These are phyloP conservation scores for Neopestalotiopsis clavispora DNA, from an alignment of 2,329 filamentous ascomycete genomes.

Conservation along the genomic window DNA sequence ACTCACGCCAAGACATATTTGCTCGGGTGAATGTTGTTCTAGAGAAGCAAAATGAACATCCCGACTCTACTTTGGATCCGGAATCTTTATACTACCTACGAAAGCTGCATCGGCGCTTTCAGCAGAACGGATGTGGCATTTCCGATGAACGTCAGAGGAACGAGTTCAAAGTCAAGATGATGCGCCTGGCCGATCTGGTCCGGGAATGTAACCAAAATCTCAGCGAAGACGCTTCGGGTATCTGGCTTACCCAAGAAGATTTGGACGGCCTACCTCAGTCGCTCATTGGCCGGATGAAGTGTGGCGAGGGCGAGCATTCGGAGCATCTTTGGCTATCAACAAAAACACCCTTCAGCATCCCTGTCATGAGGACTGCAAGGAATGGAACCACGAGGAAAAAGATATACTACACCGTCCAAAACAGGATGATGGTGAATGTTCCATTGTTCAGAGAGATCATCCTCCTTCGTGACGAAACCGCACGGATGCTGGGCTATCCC, in stretches of 20 bases:
- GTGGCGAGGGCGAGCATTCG: too few species aligned
- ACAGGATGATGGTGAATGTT: constrained; percentile 19
- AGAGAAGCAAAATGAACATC: background rate
- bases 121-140: background rate
- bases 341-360: too few species aligned
- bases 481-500: constrained; percentile 59
- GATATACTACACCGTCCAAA: background rate
- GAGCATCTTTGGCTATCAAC: background rate
- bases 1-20: background rate
- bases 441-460: constrained; percentile 59
- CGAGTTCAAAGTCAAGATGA: constrained; percentile 1
- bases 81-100: background rate
- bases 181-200: background rate
- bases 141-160: background rate
- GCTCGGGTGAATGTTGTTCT: background rate
- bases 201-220: background rate
- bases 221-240: background rate
- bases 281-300: too few species aligned
- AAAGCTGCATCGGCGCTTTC: background rate
- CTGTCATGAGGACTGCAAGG: too few species aligned
- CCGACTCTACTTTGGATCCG: background rate
- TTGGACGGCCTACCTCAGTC: too few species aligned
- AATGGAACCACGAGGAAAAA: too few species aligned
- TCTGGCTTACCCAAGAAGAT: constrained; percentile 1
- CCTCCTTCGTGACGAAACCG: constrained; percentile 59